Conservation (phyloP, 192 early-diverging fungal genomes). For the Backusella sp. region DNA sequence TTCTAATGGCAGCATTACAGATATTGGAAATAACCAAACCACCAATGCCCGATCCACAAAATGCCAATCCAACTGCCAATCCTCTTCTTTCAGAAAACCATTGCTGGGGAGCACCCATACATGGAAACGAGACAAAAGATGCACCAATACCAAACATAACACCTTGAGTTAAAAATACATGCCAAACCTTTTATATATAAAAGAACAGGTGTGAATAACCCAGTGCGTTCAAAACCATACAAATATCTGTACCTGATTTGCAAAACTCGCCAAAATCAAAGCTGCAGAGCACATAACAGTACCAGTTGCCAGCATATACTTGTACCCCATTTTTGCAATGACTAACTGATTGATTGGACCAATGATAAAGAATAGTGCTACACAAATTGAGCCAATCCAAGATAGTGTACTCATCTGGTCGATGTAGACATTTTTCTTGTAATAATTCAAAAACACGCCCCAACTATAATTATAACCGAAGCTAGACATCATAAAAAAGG, state of each 20-base stretch:
- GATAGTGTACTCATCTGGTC: conserved; percentile 40
- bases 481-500: conserved; percentile 22
- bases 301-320: conserved; percentile 46
- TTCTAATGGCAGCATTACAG: conserved; percentile 56
- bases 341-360: conserved; percentile 36
- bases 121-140: conserved; percentile 64
- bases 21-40: conserved; percentile 64
- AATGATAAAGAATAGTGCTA: conserved; percentile 42
- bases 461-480: conserved; percentile 49
- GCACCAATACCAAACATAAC: conserved; percentile 72
- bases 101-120: conserved; percentile 61
- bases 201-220: background rate
- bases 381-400: conserved; percentile 50
- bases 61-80: conserved; percentile 71
- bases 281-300: conserved; percentile 39
- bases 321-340: conserved; percentile 49
- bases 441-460: conserved; percentile 48
- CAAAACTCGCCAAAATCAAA: conserved; percentile 49
- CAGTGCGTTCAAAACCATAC: background rate
- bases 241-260: conserved; percentile 20
- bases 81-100: conserved; percentile 70
- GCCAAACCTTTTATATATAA: conserved; percentile 49
- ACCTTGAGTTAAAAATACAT: conserved; percentile 73
- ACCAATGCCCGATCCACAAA: conserved; percentile 73
- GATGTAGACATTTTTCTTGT: conserved; percentile 39